phyloP scores from a whole-genome alignment of 352 stramenopile genomes.

The Pythium dissimile region DNA sequence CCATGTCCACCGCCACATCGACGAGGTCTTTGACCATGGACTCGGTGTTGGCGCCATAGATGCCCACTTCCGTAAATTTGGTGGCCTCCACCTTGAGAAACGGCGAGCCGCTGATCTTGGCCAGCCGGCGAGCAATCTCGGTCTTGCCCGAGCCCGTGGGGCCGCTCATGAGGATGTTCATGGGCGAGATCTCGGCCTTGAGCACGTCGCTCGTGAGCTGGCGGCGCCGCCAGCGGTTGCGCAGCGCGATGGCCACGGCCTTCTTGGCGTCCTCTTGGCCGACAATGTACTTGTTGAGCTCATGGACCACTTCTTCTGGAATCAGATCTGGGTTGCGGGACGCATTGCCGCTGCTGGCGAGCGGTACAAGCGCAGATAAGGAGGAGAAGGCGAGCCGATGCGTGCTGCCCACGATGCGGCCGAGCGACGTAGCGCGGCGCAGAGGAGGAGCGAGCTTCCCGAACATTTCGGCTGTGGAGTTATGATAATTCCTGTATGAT shows the following conservation, averaged over 20 bases:
- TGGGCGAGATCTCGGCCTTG: constrained; percentile 91
- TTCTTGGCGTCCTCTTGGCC: constrained; percentile 96
- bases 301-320: constrained; percentile 89
- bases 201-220: constrained; percentile 89
- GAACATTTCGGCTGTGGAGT: too few species aligned
- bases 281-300: constrained; percentile 96
- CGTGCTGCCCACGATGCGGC: too few species aligned
- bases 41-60: constrained; percentile 98
- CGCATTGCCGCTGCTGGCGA: too few species aligned
- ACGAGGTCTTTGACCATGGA: constrained; percentile 98
- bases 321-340: constrained; percentile 74
- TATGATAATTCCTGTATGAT: too few species aligned
- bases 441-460: too few species aligned
- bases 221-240: constrained; percentile 96
- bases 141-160: constrained; percentile 98
- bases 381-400: too few species aligned
- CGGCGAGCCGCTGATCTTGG: constrained; percentile 96
- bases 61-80: constrained; percentile 99
- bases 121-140: constrained; percentile 97
- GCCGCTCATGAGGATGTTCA: constrained; percentile 99
- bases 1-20: constrained; percentile 93
- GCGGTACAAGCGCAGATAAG: too few species aligned
- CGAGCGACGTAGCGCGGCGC: too few species aligned
- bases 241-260: constrained; percentile 97
- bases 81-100: constrained; percentile 98